These are phyloP conservation scores for Penicillium sclerotigenum DNA, from an alignment of 2,329 filamentous ascomycete species.

Conservation along the genomic window DNA sequence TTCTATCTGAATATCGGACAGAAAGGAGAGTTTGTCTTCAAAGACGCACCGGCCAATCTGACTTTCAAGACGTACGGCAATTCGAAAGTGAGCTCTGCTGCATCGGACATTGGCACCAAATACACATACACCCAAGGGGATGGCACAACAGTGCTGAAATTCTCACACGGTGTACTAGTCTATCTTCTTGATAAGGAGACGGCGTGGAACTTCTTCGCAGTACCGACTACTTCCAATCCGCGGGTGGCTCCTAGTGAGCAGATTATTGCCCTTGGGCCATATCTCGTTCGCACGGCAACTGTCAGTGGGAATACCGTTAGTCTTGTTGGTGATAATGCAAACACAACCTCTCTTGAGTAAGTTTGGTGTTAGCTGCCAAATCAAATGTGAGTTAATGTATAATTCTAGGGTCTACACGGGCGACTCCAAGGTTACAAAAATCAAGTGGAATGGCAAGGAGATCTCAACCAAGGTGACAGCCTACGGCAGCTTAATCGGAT, in stretches of 20 bases:
- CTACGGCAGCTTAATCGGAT: conserved; percentile 47
- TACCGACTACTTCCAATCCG: conserved; percentile 48
- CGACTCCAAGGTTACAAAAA: conserved; percentile 36
- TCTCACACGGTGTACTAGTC: conserved; percentile 50
- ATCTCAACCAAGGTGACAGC: conserved; percentile 39
- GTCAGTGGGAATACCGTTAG: conserved; percentile 35
- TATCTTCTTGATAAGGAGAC: conserved; percentile 54
- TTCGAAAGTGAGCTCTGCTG: conserved; percentile 33
- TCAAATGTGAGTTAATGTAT: no score
- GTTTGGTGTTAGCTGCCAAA: no score
- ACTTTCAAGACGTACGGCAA: conserved; percentile 44
- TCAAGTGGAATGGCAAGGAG: conserved; percentile 48
- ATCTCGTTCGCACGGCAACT: conserved; percentile 44
- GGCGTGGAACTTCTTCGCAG: conserved; percentile 58
- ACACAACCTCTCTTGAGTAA: conserved; percentile 42
- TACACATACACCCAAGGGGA: conserved; percentile 50
- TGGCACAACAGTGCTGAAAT: conserved; percentile 48
- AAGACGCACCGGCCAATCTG: conserved; percentile 31
- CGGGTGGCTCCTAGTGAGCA: conserved; percentile 47
- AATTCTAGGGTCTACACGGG: conserved; percentile 40
- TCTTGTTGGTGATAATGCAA: conserved; percentile 43
- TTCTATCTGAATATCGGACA: conserved; percentile 52
- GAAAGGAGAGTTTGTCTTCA: conserved; percentile 51
- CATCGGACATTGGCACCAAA: conserved; percentile 28
- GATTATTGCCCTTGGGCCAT: conserved; percentile 46